Conservation (phyloP, 768 basidiomycete genomes). For the Lentinula boryana region DNA sequence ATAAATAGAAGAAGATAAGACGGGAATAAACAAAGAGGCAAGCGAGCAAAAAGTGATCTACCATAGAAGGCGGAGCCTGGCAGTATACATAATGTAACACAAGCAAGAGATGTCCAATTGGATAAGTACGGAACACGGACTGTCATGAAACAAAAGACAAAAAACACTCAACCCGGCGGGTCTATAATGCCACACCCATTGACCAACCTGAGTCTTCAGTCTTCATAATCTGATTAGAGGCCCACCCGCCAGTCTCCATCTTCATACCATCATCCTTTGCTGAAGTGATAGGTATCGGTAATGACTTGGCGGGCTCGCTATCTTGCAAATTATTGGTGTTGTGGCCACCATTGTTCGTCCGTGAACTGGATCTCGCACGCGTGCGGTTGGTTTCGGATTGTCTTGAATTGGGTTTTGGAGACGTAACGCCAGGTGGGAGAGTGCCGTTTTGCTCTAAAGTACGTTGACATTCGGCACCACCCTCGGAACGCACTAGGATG, state of each 20-base stretch:
- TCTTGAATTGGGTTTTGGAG: neutral
- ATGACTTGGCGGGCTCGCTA: constrained; percentile 1
- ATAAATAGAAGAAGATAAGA: neutral
- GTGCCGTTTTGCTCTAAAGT: constrained; percentile 21
- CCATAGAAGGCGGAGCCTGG: neutral
- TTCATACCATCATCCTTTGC: neutral
- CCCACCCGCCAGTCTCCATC: constrained; percentile 5
- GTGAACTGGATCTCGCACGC: neutral
- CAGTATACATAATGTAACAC: neutral
- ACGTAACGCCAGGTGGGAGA: neutral
- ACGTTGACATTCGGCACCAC: constrained; percentile 68
- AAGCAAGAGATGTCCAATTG: neutral
- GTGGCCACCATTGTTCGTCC: neutral
- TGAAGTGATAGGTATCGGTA: constrained; percentile 4
- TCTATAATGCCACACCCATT: neutral
- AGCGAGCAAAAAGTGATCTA: neutral
- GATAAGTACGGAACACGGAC: neutral
- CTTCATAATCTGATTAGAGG: neutral
- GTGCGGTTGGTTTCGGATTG: neutral
- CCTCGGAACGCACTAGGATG: constrained; percentile 66
- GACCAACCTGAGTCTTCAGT: constrained; percentile 3
- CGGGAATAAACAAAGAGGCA: neutral
- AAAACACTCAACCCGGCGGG: too few species aligned
- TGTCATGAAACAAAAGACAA: neutral
- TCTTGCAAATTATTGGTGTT: neutral